These are phyloP conservation scores for Ogataea salicorniae DNA, from an alignment of 805 yeast species.

Conservation along the genomic window DNA sequence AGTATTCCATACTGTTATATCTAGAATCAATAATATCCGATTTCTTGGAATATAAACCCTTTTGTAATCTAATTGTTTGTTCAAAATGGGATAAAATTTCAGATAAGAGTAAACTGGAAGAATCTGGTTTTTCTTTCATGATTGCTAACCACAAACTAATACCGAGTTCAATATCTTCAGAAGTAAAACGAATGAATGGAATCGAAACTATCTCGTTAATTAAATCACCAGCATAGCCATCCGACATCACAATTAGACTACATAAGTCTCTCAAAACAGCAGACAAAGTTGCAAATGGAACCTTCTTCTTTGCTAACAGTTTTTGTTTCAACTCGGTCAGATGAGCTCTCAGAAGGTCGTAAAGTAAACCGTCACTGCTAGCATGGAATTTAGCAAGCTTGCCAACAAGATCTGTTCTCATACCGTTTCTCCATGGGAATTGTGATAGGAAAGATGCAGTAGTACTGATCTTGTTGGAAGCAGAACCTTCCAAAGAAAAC, in stretches of 20 bases:
- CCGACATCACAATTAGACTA: constrained; percentile 35
- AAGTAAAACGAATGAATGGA: constrained; percentile 66
- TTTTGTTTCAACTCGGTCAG: constrained; percentile 4
- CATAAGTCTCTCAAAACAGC: constrained; percentile 39
- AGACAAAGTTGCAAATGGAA: constrained; percentile 31
- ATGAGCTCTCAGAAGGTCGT: constrained; percentile 7
- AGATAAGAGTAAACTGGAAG: constrained; percentile 56
- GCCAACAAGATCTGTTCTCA: constrained; percentile 32
- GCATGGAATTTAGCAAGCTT: constrained; percentile 22
- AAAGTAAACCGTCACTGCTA: constrained; percentile 21
- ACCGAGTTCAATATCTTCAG: constrained; percentile 56
- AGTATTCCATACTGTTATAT: constrained; percentile 75
- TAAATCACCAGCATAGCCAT: constrained; percentile 40
- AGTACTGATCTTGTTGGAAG: constrained; percentile 41
- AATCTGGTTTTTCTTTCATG: constrained; percentile 57
- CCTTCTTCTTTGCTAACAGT: constrained; percentile 7
- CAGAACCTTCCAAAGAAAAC: constrained; percentile 35
- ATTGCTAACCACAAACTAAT: constrained; percentile 78
- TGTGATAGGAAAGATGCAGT: constrained; percentile 73
- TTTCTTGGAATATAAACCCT: constrained; percentile 59
- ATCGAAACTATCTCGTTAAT: constrained; percentile 51
- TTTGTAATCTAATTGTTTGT: constrained; percentile 47
- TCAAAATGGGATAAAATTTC: constrained; percentile 72
- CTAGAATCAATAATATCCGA: constrained; percentile 57
- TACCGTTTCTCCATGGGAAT: constrained; percentile 55